Percentiles rank a stretch among this genome's conserved stretches.
Evolutionary conservation across 768 basidiomycete genomes (phyloP).

Genomic region (Tylopilus sp.): DNA sequence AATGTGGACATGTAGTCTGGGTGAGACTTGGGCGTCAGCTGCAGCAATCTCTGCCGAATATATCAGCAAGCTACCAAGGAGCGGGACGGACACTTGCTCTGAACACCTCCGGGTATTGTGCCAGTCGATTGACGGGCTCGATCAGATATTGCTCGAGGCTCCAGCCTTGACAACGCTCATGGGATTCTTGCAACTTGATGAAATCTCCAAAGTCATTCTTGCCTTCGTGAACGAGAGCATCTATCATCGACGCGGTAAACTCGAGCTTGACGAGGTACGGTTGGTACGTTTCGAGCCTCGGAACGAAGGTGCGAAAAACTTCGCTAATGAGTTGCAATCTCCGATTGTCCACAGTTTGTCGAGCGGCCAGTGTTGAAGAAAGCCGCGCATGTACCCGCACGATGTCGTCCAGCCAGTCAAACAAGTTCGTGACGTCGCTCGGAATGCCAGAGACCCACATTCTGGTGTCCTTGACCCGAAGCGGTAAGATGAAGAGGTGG

Average conservation of each 20-base stretch:
- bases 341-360: constrained; percentile 39
- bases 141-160: constrained; percentile 63
- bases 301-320: constrained; percentile 56
- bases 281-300: constrained; percentile 77
- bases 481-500: constrained; percentile 70
- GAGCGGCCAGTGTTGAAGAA: constrained; percentile 42
- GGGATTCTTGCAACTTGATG: constrained; percentile 60
- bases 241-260: constrained; percentile 51
- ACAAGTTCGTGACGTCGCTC: constrained; percentile 58
- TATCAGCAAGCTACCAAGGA: constrained; percentile 1
- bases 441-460: constrained; percentile 84
- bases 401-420: constrained; percentile 91
- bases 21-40: constrained; percentile 66
- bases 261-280: constrained; percentile 79
- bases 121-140: constrained; percentile 73
- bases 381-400: constrained; percentile 71
- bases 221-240: constrained; percentile 44
- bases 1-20: constrained; percentile 68
- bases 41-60: constrained; percentile 55
- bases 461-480: constrained; percentile 66
- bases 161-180: constrained; percentile 56
- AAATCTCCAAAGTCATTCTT: constrained; percentile 83
- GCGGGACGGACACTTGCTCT: constrained; percentile 46
- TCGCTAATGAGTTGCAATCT: constrained; percentile 55
- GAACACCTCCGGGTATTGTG: constrained; percentile 69